Base-by-base conservation (phyloP, 805 yeast species). In the Candida taoyuanica region DNA sequence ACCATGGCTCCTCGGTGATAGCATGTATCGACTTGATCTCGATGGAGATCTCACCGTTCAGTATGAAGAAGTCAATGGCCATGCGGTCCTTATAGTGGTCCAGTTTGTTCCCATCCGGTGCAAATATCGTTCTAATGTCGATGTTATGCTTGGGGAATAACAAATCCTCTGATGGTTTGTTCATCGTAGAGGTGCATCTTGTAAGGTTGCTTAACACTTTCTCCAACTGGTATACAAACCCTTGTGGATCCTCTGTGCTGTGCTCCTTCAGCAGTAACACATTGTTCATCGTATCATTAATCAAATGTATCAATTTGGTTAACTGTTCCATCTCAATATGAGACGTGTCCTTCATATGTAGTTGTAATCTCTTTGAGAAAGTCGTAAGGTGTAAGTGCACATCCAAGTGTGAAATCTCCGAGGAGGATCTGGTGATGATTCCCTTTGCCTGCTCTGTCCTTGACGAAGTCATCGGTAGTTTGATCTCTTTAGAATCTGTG, bases 1-100 rank as follows among this genome's bases (percentile, higher is more conserved):
- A 62, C 89, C 89, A 83, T 2, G 89, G 89, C 40, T 63, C 65
- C 43, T 72, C 76, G 0, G 67, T 67, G 7, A 81, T 69, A 17
- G 59, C 59, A 24, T 60, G 64, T 26, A 81, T 52, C 36, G 70
- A 69, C 50, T 76, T 73, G 40, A 80, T 59, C 37, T 81, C 88
- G 6, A 81, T 58, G 17, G 80, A 67, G 4, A 81, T 54, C 49
- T 83, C 88, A 16, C 81, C 77, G 54, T 77, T 81, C 44, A 71
- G 67, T 17, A 81, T 60, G 37, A 73, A 73, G 19, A 81, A 49
- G 49, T 83, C 91, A 29, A 81, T 53, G 3, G 80, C 62, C 5
- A 79, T 33, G 34, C 52, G 49, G 34, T 65, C 67, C 29, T 62
- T 62, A 27, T 56, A 49, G 14, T 61, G 56, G 11, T 56, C 58